phyloP scores from a whole-genome alignment of 306 rosid species.

The Hippophae tibetana region DNA sequence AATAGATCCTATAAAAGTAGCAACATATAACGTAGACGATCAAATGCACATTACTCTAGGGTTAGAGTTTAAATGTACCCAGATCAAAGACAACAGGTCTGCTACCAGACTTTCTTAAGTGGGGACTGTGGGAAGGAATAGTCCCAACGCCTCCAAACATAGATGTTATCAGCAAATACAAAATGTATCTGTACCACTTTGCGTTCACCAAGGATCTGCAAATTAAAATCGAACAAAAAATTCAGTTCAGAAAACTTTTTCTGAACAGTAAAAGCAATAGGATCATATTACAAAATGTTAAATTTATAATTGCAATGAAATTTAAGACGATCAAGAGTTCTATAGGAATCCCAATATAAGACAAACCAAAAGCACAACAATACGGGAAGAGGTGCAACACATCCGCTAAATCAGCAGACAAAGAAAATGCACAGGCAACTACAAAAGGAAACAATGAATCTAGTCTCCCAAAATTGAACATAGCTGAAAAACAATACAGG shows the following conservation, averaged over 20 bases:
- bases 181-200: conserved; percentile 15
- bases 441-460: not conserved
- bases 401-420: not conserved
- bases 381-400: not conserved
- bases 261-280: not conserved
- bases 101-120: conserved; percentile 93
- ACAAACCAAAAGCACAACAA: not conserved
- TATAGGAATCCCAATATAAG: not conserved
- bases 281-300: too few species aligned
- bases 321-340: not conserved
- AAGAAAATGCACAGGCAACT: not conserved
- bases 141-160: conserved; percentile 69
- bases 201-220: conserved; percentile 27
- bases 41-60: conserved; percentile 1
- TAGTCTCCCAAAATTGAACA: not conserved
- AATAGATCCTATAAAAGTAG: not conserved
- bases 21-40: not conserved
- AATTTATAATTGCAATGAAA: too few species aligned
- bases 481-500: not conserved
- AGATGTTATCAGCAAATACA: conserved; percentile 41
- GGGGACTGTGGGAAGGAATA: conserved; percentile 73
- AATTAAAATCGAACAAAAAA: conserved; percentile 15
- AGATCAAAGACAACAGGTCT: conserved; percentile 68
- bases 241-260: not conserved
- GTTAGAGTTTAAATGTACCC: conserved; percentile 39